These are phyloP conservation scores for Ophiostoma fasciatum DNA, from an alignment of 2,329 filamentous ascomycete genomes.

Conservation along the genomic window DNA sequence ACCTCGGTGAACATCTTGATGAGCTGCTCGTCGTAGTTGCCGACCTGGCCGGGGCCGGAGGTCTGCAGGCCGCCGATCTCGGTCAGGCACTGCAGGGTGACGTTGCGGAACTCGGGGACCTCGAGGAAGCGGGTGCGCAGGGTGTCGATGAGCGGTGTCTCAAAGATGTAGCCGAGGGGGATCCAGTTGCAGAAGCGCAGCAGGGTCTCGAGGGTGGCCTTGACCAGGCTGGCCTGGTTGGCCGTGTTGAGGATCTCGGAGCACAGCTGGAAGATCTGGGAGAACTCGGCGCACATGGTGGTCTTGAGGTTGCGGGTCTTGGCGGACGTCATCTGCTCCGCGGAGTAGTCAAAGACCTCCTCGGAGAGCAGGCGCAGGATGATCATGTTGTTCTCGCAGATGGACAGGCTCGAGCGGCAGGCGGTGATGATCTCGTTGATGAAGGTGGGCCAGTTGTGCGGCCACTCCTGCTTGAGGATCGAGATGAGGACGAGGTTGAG, in stretches of 20 bases:
- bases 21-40: constrained; percentile 85
- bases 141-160: constrained; percentile 91
- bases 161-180: constrained; percentile 94
- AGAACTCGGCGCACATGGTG: constrained; percentile 98
- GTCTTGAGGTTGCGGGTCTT: constrained; percentile 96
- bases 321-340: constrained; percentile 96
- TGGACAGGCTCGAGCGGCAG: constrained; percentile 86
- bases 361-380: constrained; percentile 91
- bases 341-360: constrained; percentile 97
- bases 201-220: constrained; percentile 91
- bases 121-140: constrained; percentile 85
- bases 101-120: constrained; percentile 87
- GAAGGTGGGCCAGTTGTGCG: constrained; percentile 98
- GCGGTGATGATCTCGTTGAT: constrained; percentile 99
- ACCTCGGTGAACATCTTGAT: constrained; percentile 98
- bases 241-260: constrained; percentile 88
- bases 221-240: constrained; percentile 71
- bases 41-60: constrained; percentile 47
- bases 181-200: constrained; percentile 99
- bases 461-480: constrained; percentile 98
- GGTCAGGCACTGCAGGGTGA: constrained; percentile 90
- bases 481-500: constrained; percentile 95
- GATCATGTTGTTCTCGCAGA: constrained; percentile 99
- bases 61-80: constrained; percentile 93
- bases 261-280: constrained; percentile 94